Conservation (phyloP, 768 basidiomycete species). For the Daedaleopsis sinensis region DNA sequence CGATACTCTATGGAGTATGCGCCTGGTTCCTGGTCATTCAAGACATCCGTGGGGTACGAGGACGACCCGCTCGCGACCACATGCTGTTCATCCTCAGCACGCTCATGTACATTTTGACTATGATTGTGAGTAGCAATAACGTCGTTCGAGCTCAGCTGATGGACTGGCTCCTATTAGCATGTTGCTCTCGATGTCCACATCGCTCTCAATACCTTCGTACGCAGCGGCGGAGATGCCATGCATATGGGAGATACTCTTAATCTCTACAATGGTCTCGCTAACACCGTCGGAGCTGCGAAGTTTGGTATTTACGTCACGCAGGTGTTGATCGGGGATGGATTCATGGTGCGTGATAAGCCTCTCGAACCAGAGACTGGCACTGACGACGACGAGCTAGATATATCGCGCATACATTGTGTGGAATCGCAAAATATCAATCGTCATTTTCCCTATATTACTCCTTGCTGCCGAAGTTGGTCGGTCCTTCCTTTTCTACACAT, state of each 20-base stretch:
- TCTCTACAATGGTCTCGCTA: background rate
- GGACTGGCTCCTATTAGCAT: background rate
- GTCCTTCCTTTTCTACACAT: background rate
- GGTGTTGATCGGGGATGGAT: background rate
- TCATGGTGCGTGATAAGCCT: background rate
- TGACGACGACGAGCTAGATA: background rate
- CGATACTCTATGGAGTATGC: background rate
- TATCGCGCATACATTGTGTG: background rate
- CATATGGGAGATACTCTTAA: background rate
- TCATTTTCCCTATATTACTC: background rate
- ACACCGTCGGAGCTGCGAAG: background rate
- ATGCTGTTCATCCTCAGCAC: background rate
- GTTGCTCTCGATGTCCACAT: background rate
- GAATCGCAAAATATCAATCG: background rate
- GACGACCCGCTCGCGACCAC: background rate
- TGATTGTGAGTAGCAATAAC: background rate
- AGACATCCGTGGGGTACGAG: background rate
- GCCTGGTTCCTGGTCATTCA: background rate
- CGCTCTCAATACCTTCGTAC: background rate
- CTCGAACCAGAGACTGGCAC: background rate
- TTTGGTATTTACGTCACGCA: background rate
- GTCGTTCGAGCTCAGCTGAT: background rate
- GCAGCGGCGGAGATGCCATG: background rate
- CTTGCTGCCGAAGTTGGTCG: background rate
- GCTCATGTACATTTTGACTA: background rate